Percentiles rank a stretch among this genome's conserved stretches.
Conservation (phyloP, 202 grass and related monocot species). For the Digitaria exilis region DNA sequence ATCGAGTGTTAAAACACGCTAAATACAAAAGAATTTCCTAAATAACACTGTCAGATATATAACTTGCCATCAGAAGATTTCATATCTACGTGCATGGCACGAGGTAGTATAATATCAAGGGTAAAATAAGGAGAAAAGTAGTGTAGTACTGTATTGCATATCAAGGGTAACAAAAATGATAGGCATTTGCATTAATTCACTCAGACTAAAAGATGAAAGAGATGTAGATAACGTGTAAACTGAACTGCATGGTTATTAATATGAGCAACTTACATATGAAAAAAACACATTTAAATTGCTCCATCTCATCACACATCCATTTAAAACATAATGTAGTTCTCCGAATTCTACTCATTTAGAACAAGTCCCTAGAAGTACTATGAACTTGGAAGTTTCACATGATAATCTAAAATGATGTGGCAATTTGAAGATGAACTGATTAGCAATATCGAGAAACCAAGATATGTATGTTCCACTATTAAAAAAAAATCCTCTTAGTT, state of each 20-base stretch:
- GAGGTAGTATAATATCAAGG: too few relatives aligned
- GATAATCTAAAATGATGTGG: neutral
- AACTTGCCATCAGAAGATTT: neutral
- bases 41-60: neutral
- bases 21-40: neutral
- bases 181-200: too few relatives aligned
- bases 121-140: too few relatives aligned
- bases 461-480: too few relatives aligned
- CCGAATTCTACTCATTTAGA: too few relatives aligned
- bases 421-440: neutral
- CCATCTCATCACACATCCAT: neutral
- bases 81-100: neutral
- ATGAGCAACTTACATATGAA: neutral
- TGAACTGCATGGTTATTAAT: neutral
- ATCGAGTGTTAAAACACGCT: neutral
- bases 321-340: neutral
- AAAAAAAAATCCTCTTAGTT: too few relatives aligned
- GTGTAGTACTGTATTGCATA: neutral
- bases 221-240: neutral
- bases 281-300: neutral
- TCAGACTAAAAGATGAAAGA: neutral
- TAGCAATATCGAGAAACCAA: too few relatives aligned
- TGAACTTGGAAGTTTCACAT: neutral
- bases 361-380: too few relatives aligned
- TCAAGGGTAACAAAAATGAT: too few relatives aligned